Evolutionary conservation across 129 eudicot species (phyloP), one percentile per base, ranked within the genome.

Genomic region (Artemisia argyi): DNA sequence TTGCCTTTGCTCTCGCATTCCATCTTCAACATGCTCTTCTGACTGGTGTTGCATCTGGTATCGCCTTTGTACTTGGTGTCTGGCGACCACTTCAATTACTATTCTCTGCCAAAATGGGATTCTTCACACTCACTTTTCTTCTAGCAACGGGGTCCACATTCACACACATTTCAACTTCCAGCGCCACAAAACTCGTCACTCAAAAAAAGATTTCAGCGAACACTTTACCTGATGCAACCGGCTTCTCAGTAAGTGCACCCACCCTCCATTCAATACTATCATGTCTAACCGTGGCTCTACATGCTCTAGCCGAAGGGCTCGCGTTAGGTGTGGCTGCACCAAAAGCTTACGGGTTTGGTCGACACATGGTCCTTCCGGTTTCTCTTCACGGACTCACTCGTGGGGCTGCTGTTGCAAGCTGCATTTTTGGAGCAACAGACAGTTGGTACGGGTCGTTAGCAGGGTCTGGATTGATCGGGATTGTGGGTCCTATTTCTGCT

Each of bases 301-400:
- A 89, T n/a, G 98, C 98, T 35, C 71, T 89, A 42, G 88, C 90
- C 1, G 96, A 93, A 81, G 98, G 98, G n/a, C 90, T 93, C 39
- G 98, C 96, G 1, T 73, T 93, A 66, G 98, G 98, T 14, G 98
- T 93, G 35, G 98, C 96, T 22, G 98, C 98, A 44, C 98, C 98
- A 1, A 93, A 89, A 79, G 98, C 98, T 3, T 89, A 93, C 32
- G 98, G 95, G 56, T 84, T 93, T 6, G 98, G 96, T 47, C 85
- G 88, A 46, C 90, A 87, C 83, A 92, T 92, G 86, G 84, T 89
- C 57, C 86, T 92, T 7, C 98, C 96, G 0, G 98, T 85, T 6
- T 87, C 88, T 60, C 85, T 92, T 9, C 95, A 92, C 16, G 96
- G 98, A 12, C 78, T 92, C 28, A 91, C 96, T 12, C 93, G 98